Percentiles rank a stretch among this genome's conserved stretches.
Evolutionary conservation across 768 basidiomycete genomes (phyloP).

Genomic region (Mycena metata): DNA sequence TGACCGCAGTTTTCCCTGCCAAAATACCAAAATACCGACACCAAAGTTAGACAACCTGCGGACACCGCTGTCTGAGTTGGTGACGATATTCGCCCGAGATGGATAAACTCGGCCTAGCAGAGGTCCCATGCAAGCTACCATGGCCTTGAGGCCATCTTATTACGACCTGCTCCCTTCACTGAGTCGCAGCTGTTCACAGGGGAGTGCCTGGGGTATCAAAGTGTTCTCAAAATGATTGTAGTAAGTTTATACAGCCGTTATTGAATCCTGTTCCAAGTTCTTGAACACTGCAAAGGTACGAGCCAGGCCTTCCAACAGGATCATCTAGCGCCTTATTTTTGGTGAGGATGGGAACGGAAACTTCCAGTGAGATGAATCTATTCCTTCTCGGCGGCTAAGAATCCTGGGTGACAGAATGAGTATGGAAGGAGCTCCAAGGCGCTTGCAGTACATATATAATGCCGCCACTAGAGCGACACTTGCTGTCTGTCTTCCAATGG

Average conservation of each 20-base stretch:
- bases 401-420: constrained; percentile 11
- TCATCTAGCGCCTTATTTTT: constrained; percentile 2
- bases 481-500: constrained; percentile 20
- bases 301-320: neutral
- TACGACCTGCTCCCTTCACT: constrained; percentile 7
- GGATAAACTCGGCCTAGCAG: neutral
- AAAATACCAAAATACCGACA: neutral
- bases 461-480: neutral
- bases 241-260: constrained; percentile 4
- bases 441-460: constrained; percentile 14
- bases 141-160: constrained; percentile 1
- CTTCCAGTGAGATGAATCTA: constrained; percentile 10
- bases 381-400: constrained; percentile 18
- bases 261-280: constrained; percentile 3
- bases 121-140: constrained; percentile 4
- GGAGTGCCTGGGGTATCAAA: neutral
- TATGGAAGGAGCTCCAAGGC: constrained; percentile 14
- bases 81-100: constrained; percentile 9
- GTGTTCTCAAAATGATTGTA: neutral
- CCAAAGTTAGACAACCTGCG: no score
- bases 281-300: neutral
- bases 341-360: constrained; percentile 1
- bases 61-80: neutral
- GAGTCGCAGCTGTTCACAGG: constrained; percentile 11
- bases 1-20: constrained; percentile 1